Base-by-base conservation (phyloP, 1,284 basidiomycete genomes). In the Chalciporus sp. region DNA sequence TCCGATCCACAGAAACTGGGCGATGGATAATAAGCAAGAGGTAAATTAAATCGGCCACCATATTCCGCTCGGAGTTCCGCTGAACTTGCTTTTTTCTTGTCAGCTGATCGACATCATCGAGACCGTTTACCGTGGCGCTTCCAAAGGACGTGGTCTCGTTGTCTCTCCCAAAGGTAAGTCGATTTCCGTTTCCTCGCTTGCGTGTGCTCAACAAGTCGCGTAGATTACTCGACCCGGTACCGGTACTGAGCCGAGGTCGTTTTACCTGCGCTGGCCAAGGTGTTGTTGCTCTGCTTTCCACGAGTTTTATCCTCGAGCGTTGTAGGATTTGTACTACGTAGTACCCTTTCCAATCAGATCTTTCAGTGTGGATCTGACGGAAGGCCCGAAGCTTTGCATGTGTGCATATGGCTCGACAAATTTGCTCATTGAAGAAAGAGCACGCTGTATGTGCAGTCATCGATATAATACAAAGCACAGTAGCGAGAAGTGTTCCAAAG, bases 51-150 rank as follows among this genome's bases (percentile, higher is more conserved):
- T 84, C 42, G 4, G 48, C 44, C 14, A 46, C 47, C 10, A 11
- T 37, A 12, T 46, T 43, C 40, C 11, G 7, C 17, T 19, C 39
- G 7, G 12, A 19, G 10, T 23, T 10, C 43, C 0, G 37, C 26
- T 59, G 28, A 47, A 58, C 33, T 62, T 46, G 23, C 53, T 56
- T 55, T 58, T 26, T 44, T 37, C 47, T 27, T 50, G 1, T 28
- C 56, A 96, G 92, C 77, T 99, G 68, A 95, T 99, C 67, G 97
- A 99, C 71, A 96, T 99, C 61, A 89, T 99, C 64, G 96, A 99
- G 75, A 98, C 96, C 10, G 95, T 99, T 7, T 99, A 98, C 73
- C 86, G 97, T 58, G 96, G 96, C 26, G 96, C 96, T 2, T 95
- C 94, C 2, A 99, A 98, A 69, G 96, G 97, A 11, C 89, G 96